phyloP scores from a whole-genome alignment of 2,329 filamentous ascomycete species.

The Botryotinia narcissicola region DNA sequence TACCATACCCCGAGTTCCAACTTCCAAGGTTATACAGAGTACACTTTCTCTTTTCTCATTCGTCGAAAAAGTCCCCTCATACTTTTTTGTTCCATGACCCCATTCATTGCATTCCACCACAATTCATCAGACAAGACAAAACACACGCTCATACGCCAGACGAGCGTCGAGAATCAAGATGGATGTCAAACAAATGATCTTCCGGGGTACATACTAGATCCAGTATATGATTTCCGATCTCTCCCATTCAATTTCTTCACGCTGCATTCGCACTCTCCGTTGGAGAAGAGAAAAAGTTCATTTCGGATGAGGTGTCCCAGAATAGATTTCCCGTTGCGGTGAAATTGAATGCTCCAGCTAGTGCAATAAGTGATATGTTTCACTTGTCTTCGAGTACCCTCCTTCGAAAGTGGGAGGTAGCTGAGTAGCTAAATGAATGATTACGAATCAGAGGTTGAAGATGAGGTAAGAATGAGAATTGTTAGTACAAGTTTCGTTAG shows the following conservation, averaged over 20 bases:
- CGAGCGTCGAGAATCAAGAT: neutral
- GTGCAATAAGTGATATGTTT: neutral
- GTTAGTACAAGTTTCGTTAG: neutral
- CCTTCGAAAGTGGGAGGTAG: neutral
- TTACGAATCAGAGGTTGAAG: neutral
- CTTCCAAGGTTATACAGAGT: neutral
- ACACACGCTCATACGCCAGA: neutral
- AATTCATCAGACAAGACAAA: neutral
- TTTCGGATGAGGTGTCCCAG: neutral
- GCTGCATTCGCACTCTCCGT: neutral
- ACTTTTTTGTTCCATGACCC: neutral
- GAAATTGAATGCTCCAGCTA: neutral
- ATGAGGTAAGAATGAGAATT: neutral
- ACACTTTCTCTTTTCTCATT: neutral
- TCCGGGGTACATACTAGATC: neutral
- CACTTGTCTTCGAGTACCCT: neutral
- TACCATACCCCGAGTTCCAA: conserved; percentile 1
- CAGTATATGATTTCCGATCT: neutral
- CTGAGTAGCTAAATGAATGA: neutral
- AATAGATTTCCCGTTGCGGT: neutral
- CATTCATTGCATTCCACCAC: neutral
- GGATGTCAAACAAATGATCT: neutral
- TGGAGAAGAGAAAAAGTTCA: neutral
- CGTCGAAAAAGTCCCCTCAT: neutral
- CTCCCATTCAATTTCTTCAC: neutral